phyloP scores from a whole-genome alignment of 2,329 filamentous ascomycete genomes.

The Rhynchosporium secalis region DNA sequence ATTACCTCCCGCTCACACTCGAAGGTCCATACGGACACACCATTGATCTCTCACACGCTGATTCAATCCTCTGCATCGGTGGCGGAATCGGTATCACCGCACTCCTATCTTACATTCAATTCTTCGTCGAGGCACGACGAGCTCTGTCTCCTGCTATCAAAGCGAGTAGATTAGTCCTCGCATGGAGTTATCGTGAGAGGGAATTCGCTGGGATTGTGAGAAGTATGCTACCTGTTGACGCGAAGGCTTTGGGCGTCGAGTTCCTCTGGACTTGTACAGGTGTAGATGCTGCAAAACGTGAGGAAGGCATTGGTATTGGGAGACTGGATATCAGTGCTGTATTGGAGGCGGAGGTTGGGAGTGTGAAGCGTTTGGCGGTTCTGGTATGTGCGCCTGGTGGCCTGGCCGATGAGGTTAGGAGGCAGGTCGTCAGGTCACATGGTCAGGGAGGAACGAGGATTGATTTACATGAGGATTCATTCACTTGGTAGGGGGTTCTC shows the following conservation, averaged over 20 bases:
- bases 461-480: slow-evolving; percentile 16
- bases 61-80: slow-evolving; percentile 45
- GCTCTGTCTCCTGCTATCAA: not conserved
- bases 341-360: slow-evolving; percentile 26
- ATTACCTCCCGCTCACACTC: slow-evolving; percentile 5
- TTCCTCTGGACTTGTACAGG: slow-evolving; percentile 6
- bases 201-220: slow-evolving; percentile 2
- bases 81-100: slow-evolving; percentile 50
- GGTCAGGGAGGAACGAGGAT: slow-evolving; percentile 15
- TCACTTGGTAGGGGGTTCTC: slow-evolving; percentile 11
- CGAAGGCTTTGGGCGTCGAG: slow-evolving; percentile 4
- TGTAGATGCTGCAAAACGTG: not conserved
- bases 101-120: slow-evolving; percentile 43
- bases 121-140: slow-evolving; percentile 8
- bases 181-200: slow-evolving; percentile 10
- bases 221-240: slow-evolving; percentile 1
- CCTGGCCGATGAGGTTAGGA: slow-evolving; percentile 11
- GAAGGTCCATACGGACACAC: slow-evolving; percentile 20
- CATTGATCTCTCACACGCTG: slow-evolving; percentile 40
- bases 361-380: slow-evolving; percentile 26
- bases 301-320: slow-evolving; percentile 13
- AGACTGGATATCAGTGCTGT: slow-evolving; percentile 28
- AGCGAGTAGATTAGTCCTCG: slow-evolving; percentile 4
- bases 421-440: slow-evolving; percentile 8
- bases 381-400: slow-evolving; percentile 15